phyloP scores from a whole-genome alignment of 352 stramenopile genomes.

The Pythium diclinum region DNA sequence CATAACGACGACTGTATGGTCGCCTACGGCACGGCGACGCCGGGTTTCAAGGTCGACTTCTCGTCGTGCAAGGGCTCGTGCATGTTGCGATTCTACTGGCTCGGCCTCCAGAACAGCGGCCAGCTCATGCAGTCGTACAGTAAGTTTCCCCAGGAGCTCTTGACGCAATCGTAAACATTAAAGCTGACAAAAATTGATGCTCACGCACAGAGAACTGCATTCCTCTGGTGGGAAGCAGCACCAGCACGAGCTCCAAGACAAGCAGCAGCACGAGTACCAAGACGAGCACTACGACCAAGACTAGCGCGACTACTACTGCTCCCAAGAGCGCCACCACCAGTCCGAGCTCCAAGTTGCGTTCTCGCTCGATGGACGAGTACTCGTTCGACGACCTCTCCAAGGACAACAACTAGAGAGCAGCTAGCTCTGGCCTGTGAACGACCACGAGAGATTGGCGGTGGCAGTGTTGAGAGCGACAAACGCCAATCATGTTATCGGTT shows the following conservation, averaged over 20 bases:
- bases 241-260: not conserved
- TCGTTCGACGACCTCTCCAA: not conserved
- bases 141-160: constrained; percentile 1
- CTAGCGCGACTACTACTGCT: not conserved
- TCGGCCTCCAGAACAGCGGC: constrained; percentile 25
- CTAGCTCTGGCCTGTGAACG: no score
- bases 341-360: not conserved
- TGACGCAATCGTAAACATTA: no score
- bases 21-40: not conserved
- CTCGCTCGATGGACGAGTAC: not conserved
- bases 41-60: constrained; percentile 20
- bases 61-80: constrained; percentile 23
- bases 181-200: not conserved
- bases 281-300: not conserved
- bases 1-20: constrained; percentile 28
- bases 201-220: not conserved
- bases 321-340: not conserved
- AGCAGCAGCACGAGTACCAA: not conserved
- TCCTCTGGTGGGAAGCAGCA: not conserved
- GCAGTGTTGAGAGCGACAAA: no score
- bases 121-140: constrained; percentile 22
- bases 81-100: constrained; percentile 28
- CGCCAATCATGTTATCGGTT: no score
- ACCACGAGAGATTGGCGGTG: no score
- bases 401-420: not conserved